Evolutionary conservation across 495 filamentous ascomycete genomes (phyloP), one percentile per base, ranked within the genome.

Genomic region (Chaetomium fimeti): DNA sequence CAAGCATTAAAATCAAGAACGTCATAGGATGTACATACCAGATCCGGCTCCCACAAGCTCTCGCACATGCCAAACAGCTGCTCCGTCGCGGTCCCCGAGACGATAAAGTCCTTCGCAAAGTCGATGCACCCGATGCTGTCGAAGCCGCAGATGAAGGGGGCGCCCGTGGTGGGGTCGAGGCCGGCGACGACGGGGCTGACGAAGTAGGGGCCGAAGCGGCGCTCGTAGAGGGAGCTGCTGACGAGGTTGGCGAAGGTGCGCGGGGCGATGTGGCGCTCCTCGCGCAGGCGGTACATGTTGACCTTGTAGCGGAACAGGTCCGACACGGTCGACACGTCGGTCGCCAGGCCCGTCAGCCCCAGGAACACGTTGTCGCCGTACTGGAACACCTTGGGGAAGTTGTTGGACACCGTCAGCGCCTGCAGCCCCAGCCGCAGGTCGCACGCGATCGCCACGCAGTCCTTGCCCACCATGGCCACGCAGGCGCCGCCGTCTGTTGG

Each of bases 51-150:
- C 94, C 94, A 98, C 72, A 98, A 79, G 71, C 91, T 91, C 81
- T 98, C 94, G 78, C 94, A 98, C 72, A 94, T 98, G 80, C 94
- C 94, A 82, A 96, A 98, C 67, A 98, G 79, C 85, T 98, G 94
- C 73, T 98, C 92, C 69, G 90, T 91, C 28, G 94, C 94, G 20
- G 94, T 98, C 64, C 94, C 94, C 71, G 87, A 90, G 63, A 98
- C 95, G 77, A 98, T 98, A 78, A 98, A 98, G 78, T 98, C 94
- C 82, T 97, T 96, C 60, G 94, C 94, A 73, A 96, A 97, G 77
- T 98, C 93, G 76, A 98, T 98, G 81, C 94, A 98, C 72, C 94
- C 94, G 77, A 98, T 98, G 77, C 90, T 94, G 82, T 98, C 94
- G 78, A 98, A 98, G 28, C 95, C 94, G 78, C 95, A 98, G 75